Conservation (phyloP, 2,329 filamentous ascomycete genomes). For the Ilyonectria sp. region DNA sequence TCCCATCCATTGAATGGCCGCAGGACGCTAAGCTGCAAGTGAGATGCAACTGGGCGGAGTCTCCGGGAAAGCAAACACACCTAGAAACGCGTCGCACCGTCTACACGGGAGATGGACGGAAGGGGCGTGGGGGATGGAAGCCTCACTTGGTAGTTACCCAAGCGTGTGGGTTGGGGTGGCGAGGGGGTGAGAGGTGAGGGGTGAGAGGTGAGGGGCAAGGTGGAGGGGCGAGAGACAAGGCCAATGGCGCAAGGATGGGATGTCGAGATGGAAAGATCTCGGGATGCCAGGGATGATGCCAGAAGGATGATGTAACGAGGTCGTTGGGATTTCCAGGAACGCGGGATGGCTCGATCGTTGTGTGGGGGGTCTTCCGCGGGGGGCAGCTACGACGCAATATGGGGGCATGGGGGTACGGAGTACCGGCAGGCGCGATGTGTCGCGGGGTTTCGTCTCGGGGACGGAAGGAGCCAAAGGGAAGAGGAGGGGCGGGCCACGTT, state of each 20-base stretch:
- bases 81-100: background rate
- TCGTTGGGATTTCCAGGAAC: constrained; percentile 36
- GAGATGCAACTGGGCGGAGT: constrained; percentile 1
- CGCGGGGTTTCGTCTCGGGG: background rate
- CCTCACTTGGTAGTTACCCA: constrained; percentile 13
- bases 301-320: constrained; percentile 17
- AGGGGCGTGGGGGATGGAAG: constrained; percentile 11
- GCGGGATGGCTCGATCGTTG: constrained; percentile 43
- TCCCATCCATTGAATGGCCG: background rate
- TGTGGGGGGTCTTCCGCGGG: constrained; percentile 35
- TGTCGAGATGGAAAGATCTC: constrained; percentile 15
- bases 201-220: background rate
- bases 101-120: constrained; percentile 5
- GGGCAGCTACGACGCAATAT: background rate
- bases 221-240: background rate
- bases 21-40: background rate
- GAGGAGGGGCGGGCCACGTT: constrained; percentile 3
- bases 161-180: constrained; percentile 6
- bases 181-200: background rate
- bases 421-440: constrained; percentile 1
- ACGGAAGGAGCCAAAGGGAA: constrained; percentile 6
- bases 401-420: constrained; percentile 9
- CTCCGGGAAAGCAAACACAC: constrained; percentile 9
- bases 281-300: constrained; percentile 18
- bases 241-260: constrained; percentile 1